These are phyloP conservation scores for Alternaria atra DNA, from an alignment of 2,329 filamentous ascomycete species.

Conservation along the genomic window DNA sequence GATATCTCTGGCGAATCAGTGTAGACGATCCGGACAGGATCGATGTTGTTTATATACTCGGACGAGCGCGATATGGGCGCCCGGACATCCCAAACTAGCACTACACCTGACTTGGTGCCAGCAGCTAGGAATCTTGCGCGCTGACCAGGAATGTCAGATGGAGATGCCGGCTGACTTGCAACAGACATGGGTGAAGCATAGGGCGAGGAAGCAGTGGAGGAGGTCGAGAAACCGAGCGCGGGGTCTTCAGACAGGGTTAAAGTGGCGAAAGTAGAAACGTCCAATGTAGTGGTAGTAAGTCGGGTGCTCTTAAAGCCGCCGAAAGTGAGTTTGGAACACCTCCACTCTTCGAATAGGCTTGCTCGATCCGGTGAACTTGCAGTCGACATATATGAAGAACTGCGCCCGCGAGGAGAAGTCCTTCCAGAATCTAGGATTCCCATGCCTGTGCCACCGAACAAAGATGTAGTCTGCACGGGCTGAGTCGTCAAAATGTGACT, in stretches of 20 bases:
- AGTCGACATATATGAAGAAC: slow-evolving; percentile 46
- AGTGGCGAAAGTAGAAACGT: slow-evolving; percentile 76
- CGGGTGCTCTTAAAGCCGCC: slow-evolving; percentile 66
- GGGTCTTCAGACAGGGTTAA: slow-evolving; percentile 82
- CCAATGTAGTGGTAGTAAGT: slow-evolving; percentile 76
- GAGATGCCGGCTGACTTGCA: slow-evolving; percentile 55
- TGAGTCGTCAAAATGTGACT: slow-evolving; percentile 29
- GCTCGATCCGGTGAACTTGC: slow-evolving; percentile 50
- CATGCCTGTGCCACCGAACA: slow-evolving; percentile 61
- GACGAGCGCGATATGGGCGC: slow-evolving; percentile 66
- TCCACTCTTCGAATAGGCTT: slow-evolving; percentile 69
- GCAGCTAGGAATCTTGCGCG: slow-evolving; percentile 81
- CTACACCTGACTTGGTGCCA: slow-evolving; percentile 79
- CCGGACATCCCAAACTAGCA: slow-evolving; percentile 87
- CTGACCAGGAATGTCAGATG: slow-evolving; percentile 80
- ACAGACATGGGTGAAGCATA: slow-evolving; percentile 63
- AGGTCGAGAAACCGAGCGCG: slow-evolving; percentile 66
- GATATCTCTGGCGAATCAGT: slow-evolving; percentile 91
- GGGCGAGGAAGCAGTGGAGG: slow-evolving; percentile 63
- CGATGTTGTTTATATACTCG: slow-evolving; percentile 66
- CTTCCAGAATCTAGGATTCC: slow-evolving; percentile 32
- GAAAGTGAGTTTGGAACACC: slow-evolving; percentile 67
- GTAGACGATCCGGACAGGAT: slow-evolving; percentile 81
- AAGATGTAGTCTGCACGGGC: slow-evolving; percentile 47
- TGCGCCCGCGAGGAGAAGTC: slow-evolving; percentile 34